Conservation (phyloP, 192 early-diverging fungal genomes). For the Coemansia sp. region DNA sequence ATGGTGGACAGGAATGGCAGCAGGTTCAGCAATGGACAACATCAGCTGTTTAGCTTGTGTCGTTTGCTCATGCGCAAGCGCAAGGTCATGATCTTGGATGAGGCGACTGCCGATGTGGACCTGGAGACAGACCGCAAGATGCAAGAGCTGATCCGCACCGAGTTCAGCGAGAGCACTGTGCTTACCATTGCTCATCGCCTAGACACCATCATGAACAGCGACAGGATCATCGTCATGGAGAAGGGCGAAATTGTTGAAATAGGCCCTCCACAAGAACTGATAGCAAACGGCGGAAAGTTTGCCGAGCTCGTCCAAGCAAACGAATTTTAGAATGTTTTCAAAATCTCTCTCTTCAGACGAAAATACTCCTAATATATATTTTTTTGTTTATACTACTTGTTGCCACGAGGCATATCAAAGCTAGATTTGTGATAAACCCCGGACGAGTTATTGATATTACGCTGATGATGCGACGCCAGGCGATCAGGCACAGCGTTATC, state of each 20-base stretch:
- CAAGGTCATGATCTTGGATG: constrained; percentile 65
- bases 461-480: constrained; percentile 7
- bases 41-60: constrained; percentile 67
- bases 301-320: constrained; percentile 27
- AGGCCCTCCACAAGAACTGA: constrained; percentile 61
- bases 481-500: constrained; percentile 3
- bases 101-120: constrained; percentile 70
- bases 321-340: constrained; percentile 13
- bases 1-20: neutral
- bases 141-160: constrained; percentile 47
- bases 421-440: constrained; percentile 27
- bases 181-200: constrained; percentile 76
- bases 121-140: constrained; percentile 25
- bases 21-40: constrained; percentile 46
- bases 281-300: constrained; percentile 45
- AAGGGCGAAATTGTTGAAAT: constrained; percentile 68
- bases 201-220: constrained; percentile 67
- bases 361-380: neutral
- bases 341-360: neutral
- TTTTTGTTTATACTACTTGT: constrained; percentile 11
- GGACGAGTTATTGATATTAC: constrained; percentile 17
- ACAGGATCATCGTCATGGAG: constrained; percentile 74
- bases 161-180: constrained; percentile 58
- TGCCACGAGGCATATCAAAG: constrained; percentile 36
- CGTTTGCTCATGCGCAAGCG: constrained; percentile 61